Conservation (phyloP, 2,329 filamentous ascomycete species). For the Pestalotiopsis sp. region DNA sequence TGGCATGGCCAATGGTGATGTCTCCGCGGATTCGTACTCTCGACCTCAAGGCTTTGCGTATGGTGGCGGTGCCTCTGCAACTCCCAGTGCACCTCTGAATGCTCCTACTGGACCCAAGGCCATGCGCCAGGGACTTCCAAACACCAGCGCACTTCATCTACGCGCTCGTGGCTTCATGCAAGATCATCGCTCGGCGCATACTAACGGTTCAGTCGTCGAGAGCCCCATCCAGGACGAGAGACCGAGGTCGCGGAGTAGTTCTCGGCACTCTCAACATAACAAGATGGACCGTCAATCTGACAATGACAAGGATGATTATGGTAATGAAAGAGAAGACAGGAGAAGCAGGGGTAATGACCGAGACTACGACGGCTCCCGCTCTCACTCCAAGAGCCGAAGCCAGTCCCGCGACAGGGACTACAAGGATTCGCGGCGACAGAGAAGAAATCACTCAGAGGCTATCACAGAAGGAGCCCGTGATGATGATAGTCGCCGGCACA, state of each 20-base stretch:
- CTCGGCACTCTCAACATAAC: conserved; percentile 45
- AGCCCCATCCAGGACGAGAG: conserved; percentile 34
- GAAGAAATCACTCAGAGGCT: conserved; percentile 58
- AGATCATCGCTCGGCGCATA: conserved; percentile 35
- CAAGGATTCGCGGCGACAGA: conserved; percentile 51
- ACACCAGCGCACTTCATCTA: conserved; percentile 74
- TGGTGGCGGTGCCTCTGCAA: conserved; percentile 23
- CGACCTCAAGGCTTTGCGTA: conserved; percentile 27
- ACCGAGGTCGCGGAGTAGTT: conserved; percentile 51
- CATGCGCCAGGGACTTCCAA: conserved; percentile 86
- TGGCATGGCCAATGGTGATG: conserved; percentile 34
- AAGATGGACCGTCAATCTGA: conserved; percentile 39
- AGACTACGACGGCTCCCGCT: conserved; percentile 32
- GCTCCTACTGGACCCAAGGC: conserved; percentile 93
- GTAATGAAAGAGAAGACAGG: conserved; percentile 21
- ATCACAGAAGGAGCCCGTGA: conserved; percentile 48
- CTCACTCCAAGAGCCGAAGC: conserved; percentile 36
- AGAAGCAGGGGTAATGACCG: conserved; percentile 29
- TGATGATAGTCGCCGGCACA: conserved; percentile 55
- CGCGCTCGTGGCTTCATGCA: conserved; percentile 54
- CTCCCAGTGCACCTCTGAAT: conserved; percentile 58
- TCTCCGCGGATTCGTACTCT: conserved; percentile 33
- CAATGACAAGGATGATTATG: conserved; percentile 33
- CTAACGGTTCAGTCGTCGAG: conserved; percentile 32
- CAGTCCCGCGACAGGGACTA: conserved; percentile 46